A percentile compares a stretch with the other conserved stretches of the same genome.
Evolutionary conservation across 192 early-diverging fungal genomes (phyloP).

Genomic region (Chytriomyces hyalinus): DNA sequence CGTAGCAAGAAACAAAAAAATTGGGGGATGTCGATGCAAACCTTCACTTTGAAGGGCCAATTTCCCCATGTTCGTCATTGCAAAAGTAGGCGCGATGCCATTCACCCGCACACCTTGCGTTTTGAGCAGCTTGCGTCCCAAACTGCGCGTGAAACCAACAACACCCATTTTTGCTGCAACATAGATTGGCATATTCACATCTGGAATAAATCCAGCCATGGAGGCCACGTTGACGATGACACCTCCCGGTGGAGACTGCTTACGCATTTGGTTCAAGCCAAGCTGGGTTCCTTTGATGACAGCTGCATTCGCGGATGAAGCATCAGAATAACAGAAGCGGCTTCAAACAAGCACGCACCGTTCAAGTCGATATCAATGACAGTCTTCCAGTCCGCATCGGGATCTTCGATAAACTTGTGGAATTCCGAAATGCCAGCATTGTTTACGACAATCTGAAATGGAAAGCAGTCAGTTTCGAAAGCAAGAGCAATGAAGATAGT

Average conservation of each 20-base stretch:
- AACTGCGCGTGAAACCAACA: constrained; percentile 57
- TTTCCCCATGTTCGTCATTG: constrained; percentile 40
- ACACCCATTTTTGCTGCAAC: constrained; percentile 79
- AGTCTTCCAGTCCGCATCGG: constrained; percentile 51
- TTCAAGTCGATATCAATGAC: constrained; percentile 78
- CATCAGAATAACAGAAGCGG: constrained; percentile 2
- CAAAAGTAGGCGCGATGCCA: constrained; percentile 45
- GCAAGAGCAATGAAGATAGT: not conserved
- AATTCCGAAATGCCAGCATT: constrained; percentile 54
- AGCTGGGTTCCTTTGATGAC: constrained; percentile 78
- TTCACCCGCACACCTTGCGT: constrained; percentile 46
- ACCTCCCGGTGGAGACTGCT: constrained; percentile 54
- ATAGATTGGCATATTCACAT: constrained; percentile 67
- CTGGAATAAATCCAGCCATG: constrained; percentile 65
- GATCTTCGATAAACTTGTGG: constrained; percentile 36
- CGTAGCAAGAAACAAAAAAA: not conserved
- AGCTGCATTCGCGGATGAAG: constrained; percentile 9
- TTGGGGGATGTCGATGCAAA: not conserved
- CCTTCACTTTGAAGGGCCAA: constrained; percentile 19
- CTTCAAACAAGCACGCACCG: constrained; percentile 44
- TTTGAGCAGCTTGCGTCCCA: constrained; percentile 33
- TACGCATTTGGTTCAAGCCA: constrained; percentile 64
- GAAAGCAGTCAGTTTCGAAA: not conserved
- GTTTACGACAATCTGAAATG: constrained; percentile 47
- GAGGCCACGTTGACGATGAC: constrained; percentile 81